Evolutionary conservation across 306 rosid species (phyloP).

Genomic region (Morella rubra): DNA sequence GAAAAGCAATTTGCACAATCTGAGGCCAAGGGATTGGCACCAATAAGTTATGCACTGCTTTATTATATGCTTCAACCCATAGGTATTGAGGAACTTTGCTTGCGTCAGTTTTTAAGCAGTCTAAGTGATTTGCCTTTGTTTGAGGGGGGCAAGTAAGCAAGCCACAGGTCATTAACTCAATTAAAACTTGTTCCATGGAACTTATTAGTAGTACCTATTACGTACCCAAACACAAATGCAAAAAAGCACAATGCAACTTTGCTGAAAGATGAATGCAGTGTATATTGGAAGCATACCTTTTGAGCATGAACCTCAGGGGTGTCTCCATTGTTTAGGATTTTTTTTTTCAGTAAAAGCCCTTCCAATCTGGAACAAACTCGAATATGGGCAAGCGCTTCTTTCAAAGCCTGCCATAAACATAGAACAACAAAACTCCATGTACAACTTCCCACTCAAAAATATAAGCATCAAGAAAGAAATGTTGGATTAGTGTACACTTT

Average conservation of each 20-base stretch:
- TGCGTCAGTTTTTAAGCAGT: no score
- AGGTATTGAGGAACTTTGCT: no score
- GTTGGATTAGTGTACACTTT: not conserved
- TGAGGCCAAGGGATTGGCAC: not conserved
- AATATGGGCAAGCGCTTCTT: constrained; percentile 73
- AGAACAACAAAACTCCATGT: constrained; percentile 22
- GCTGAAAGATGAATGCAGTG: not conserved
- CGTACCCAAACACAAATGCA: not conserved
- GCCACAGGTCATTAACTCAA: no score
- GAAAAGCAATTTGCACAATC: not conserved
- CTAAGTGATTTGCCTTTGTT: no score
- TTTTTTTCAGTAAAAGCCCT: constrained; percentile 78
- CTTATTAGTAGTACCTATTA: no score
- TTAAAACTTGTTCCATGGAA: no score
- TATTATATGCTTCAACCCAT: no score
- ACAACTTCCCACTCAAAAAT: constrained; percentile 7
- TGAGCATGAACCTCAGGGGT: constrained; percentile 83
- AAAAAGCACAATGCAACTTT: not conserved
- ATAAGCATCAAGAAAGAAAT: not conserved
- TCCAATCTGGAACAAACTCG: constrained; percentile 88
- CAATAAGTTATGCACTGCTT: not conserved
- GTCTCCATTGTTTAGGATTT: constrained; percentile 65
- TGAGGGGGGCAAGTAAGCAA: no score
- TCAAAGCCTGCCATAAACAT: constrained; percentile 63
- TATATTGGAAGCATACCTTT: constrained; percentile 52